phyloP scores from a whole-genome alignment of 2,329 filamentous ascomycete species.

The Rhynchosporium secalis region DNA sequence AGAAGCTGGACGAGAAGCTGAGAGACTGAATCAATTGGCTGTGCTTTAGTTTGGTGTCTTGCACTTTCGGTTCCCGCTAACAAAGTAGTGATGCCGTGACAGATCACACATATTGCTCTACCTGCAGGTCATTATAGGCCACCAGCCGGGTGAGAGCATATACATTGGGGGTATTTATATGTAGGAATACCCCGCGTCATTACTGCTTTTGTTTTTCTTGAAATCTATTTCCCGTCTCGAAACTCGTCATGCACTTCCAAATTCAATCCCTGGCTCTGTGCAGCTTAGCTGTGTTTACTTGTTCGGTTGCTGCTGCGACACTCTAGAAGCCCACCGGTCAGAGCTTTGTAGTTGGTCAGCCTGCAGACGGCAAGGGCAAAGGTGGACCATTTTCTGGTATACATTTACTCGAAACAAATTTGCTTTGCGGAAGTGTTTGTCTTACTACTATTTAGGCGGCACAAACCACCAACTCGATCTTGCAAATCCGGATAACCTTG shows the following conservation, averaged over 20 bases:
- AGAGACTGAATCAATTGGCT: no score
- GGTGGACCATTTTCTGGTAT: slow-evolving; percentile 59
- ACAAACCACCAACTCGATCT: slow-evolving; percentile 62
- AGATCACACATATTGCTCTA: background rate
- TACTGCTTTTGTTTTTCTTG: no score
- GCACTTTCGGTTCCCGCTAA: background rate
- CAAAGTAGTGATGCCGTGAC: background rate
- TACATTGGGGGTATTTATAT: background rate
- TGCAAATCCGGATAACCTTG: slow-evolving; percentile 64
- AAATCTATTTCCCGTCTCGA: no score
- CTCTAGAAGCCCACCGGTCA: background rate
- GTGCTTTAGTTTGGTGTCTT: background rate
- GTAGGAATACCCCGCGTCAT: background rate
- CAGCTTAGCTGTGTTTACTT: background rate
- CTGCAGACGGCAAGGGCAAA: slow-evolving; percentile 57
- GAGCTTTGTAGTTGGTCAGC: slow-evolving; percentile 52
- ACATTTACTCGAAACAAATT: slow-evolving; percentile 15
- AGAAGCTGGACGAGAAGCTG: no score
- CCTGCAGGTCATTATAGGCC: background rate
- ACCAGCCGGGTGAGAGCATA: no score
- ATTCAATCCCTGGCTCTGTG: background rate
- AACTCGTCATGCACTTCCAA: background rate
- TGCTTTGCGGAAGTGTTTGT: background rate
- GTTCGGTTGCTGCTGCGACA: background rate
- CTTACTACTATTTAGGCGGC: slow-evolving; percentile 49